These are phyloP conservation scores for Phaffia australis DNA, from an alignment of 768 basidiomycete species.

Conservation along the genomic window DNA sequence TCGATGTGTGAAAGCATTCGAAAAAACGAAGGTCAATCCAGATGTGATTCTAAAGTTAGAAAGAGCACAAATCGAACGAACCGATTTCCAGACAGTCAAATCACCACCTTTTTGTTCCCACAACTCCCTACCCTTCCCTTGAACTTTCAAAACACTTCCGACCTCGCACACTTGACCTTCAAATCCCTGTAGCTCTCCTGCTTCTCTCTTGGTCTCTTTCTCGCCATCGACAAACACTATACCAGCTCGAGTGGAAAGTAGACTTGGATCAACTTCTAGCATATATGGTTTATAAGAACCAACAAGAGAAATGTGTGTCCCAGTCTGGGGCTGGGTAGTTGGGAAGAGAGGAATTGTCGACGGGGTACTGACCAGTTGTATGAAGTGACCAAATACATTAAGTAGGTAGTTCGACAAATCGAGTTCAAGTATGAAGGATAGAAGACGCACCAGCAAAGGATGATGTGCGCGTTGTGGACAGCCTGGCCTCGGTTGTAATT, in stretches of 20 bases:
- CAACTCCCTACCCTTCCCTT: background rate
- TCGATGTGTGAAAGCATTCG: background rate
- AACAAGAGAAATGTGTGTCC: constrained; percentile 30
- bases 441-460: constrained; percentile 39
- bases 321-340: constrained; percentile 1
- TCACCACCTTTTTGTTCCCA: constrained; percentile 3
- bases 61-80: background rate
- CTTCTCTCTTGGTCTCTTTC: constrained; percentile 10
- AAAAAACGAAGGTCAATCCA: background rate
- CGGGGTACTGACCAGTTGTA: constrained; percentile 28
- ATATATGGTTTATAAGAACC: constrained; percentile 29
- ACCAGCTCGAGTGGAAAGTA: constrained; percentile 1
- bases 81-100: constrained; percentile 25
- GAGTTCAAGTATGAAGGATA: background rate
- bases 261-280: constrained; percentile 28
- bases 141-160: background rate
- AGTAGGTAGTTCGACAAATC: background rate
- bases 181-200: constrained; percentile 23
- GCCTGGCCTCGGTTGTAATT: constrained; percentile 8
- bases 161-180: constrained; percentile 13
- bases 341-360: constrained; percentile 30
- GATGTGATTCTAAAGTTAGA: background rate
- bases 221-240: constrained; percentile 22
- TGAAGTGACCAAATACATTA: background rate
- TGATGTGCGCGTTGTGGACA: constrained; percentile 29